Evolutionary conservation across 2,329 filamentous ascomycete species (phyloP), one percentile per base, ranked within the genome.

Genomic region (Aspergillus udagawae): DNA sequence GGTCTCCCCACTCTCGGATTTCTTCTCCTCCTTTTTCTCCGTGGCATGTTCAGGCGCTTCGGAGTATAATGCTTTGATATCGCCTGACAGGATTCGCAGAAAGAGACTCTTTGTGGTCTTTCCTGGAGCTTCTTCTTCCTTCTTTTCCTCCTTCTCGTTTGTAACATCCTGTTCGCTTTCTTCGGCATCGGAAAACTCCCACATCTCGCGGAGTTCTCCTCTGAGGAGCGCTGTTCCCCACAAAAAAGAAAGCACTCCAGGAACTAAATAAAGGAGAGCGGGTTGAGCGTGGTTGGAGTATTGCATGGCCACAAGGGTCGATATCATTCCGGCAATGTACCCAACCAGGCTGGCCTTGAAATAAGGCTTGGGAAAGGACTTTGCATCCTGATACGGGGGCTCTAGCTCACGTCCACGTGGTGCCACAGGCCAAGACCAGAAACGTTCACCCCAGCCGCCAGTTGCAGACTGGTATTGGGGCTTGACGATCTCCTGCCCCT

Each of bases 221-320:
- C 86, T 84, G 20, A 82, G 70, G 4, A 86, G 64, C 0, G 88
- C 93, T 1, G 89, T 94, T 3, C 86, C 73, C 88, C 91, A 95
- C 1, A 94, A 70, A 1, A 87, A 83, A 1, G 83, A 80, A 4
- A 97, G 77, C 0, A 97, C 91, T 0, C 90, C 88, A 0, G 93
- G 93, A 0, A 97, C 94, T 6, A 99, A 84, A 70, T 97, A 97
- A 14, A 99, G 78, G 32, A 99, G 80, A 7, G 94, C 93, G 0
- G 93, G 93, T 70, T 99, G 93, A 2, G 90, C 91, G 60, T 91
- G 91, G 49, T 88, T 82, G 67, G 86, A 94, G 9, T 91, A 76
- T 51, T 92, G 80, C 76, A 97, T 88, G 66, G 92, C 89, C 0
- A 82, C 77, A 20, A 97, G 75, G 0, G 93, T 97, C 2, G 81